phyloP scores from a whole-genome alignment of 2,329 filamentous ascomycete species.

The Teratosphaeria nubilosa region DNA sequence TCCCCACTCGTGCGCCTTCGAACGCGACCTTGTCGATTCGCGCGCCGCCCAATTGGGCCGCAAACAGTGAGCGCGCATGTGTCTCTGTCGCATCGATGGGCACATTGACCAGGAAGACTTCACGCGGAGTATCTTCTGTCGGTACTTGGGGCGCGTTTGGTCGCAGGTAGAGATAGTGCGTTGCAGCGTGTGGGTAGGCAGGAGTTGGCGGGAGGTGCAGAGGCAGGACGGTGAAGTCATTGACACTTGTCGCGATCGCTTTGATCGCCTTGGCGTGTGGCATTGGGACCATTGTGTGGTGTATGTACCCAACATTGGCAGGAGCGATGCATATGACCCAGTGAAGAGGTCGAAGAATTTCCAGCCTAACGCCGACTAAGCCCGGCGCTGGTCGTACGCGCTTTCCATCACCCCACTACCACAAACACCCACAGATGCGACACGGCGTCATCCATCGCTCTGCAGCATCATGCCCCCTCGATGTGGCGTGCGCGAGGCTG shows the following conservation, averaged over 20 bases:
- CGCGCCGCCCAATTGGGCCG: conserved; percentile 62
- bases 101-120: conserved; percentile 83
- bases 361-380: not conserved
- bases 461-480: too few species aligned
- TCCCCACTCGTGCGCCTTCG: conserved; percentile 48
- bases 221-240: conserved; percentile 60
- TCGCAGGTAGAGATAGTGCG: conserved; percentile 80
- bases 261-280: conserved; percentile 6
- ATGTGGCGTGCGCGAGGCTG: too few species aligned
- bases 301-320: not conserved
- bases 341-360: not conserved
- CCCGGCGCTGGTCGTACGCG: not conserved
- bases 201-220: conserved; percentile 55
- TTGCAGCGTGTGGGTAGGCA: conserved; percentile 51
- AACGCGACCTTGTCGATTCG: conserved; percentile 72
- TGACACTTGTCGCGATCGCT: conserved; percentile 27
- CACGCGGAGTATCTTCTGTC: conserved; percentile 62
- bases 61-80: conserved; percentile 68
- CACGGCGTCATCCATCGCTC: too few species aligned
- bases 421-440: too few species aligned
- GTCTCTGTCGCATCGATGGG: conserved; percentile 72
- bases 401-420: too few species aligned
- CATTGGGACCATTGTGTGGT: conserved; percentile 26
- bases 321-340: not conserved
- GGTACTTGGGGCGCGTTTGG: conserved; percentile 71